phyloP scores from a whole-genome alignment of 495 filamentous ascomycete species.

The Aspergillus asperescens region DNA sequence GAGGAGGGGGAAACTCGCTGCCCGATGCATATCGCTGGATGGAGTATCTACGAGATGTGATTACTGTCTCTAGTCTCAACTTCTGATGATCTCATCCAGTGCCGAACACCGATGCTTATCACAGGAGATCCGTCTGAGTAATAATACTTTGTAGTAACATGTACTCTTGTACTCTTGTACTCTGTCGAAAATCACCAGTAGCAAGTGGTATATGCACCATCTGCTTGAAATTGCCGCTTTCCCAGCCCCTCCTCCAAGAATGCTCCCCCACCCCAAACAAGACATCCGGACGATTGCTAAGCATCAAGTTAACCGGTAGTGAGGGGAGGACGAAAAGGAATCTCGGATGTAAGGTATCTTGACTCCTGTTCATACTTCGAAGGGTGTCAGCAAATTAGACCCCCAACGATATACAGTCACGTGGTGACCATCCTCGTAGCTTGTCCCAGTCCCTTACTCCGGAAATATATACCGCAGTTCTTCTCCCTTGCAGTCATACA shows the following conservation, averaged over 20 bases:
- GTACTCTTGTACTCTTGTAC: no score
- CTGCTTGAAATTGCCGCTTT: conserved; percentile 4
- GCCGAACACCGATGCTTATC: neutral
- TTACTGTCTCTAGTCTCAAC: neutral
- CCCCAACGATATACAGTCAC: neutral
- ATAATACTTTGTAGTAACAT: neutral
- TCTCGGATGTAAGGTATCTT: neutral
- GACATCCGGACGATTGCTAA: neutral
- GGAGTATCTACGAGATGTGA: neutral
- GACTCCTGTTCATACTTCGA: neutral
- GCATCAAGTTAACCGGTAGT: neutral
- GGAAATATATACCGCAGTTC: no score
- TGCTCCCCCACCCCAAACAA: neutral
- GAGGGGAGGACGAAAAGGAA: neutral
- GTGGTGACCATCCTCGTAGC: no score
- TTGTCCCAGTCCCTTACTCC: no score
- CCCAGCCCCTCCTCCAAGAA: neutral
- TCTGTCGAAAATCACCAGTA: neutral
- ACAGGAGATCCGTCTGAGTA: neutral
- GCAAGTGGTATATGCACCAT: neutral
- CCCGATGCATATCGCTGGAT: conserved; percentile 1
- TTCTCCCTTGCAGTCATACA: no score
- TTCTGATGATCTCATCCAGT: neutral
- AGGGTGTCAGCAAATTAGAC: neutral
- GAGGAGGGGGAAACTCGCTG: neutral